phyloP scores from a whole-genome alignment of 108 stramenopile species.

The Cyclostephanos invisitatus region DNA sequence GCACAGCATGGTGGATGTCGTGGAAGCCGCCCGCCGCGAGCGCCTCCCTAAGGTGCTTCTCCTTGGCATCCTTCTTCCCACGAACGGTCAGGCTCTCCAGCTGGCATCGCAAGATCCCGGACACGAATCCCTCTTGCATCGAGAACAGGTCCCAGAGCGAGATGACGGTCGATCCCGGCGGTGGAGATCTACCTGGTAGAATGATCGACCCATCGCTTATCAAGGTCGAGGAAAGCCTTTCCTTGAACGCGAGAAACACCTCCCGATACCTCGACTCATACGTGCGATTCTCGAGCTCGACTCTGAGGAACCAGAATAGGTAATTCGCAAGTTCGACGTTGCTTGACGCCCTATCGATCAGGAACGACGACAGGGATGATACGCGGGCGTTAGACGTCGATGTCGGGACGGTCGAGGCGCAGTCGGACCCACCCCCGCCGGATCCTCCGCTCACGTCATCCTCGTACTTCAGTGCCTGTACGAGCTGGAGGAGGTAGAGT shows the following conservation, averaged over 20 bases:
- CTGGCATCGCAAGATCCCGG: constrained; percentile 85
- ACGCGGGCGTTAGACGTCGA: constrained; percentile 14
- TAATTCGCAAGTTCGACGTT: constrained; percentile 92
- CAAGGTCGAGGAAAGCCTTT: constrained; percentile 42
- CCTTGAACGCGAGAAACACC: constrained; percentile 75
- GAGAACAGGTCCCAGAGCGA: constrained; percentile 78
- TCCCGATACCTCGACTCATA: constrained; percentile 82
- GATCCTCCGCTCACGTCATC: constrained; percentile 49
- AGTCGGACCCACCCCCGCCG: constrained; percentile 15
- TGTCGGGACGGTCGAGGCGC: constrained; percentile 11
- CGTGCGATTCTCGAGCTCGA: constrained; percentile 85
- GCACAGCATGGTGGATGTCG: constrained; percentile 68
- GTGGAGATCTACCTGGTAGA: background rate
- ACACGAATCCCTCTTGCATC: constrained; percentile 81
- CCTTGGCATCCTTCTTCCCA: constrained; percentile 91
- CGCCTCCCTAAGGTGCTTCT: constrained; percentile 69
- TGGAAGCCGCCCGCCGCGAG: constrained; percentile 68
- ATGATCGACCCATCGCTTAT: constrained; percentile 39
- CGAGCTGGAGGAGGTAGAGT: constrained; percentile 95
- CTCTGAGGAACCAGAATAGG: constrained; percentile 92
- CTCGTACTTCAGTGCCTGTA: constrained; percentile 98
- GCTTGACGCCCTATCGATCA: constrained; percentile 89
- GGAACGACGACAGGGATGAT: constrained; percentile 86
- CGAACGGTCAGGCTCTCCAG: constrained; percentile 57
- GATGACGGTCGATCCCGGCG: constrained; percentile 15